A percentile compares a stretch with the other conserved stretches of the same genome.
phyloP scores from a whole-genome alignment of 805 yeast species.

The Ogataea pilisensis region DNA sequence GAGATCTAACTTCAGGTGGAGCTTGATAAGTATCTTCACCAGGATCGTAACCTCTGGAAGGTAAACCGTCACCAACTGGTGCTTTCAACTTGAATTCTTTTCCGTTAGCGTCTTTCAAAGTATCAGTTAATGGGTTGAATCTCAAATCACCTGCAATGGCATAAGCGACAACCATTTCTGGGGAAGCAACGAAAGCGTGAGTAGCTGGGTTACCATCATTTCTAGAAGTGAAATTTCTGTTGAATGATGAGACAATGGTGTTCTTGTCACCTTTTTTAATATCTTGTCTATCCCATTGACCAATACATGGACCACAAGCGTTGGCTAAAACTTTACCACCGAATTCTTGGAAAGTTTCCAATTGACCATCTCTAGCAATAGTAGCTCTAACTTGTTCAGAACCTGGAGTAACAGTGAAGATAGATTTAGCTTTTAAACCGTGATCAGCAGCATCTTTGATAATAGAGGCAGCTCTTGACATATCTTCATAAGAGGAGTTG shows the following conservation, averaged over 20 bases:
- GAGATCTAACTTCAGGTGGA: conserved; percentile 83
- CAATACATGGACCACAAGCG: conserved; percentile 99
- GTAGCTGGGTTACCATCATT: conserved; percentile 98
- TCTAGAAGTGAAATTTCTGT: conserved; percentile 96
- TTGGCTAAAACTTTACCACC: conserved; percentile 94
- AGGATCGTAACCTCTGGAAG: conserved; percentile 58
- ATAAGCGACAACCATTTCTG: conserved; percentile 96
- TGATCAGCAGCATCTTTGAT: conserved; percentile 81
- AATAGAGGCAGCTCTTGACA: conserved; percentile 92
- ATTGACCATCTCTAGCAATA: conserved; percentile 89
- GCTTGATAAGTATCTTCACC: conserved; percentile 91
- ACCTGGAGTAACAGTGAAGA: conserved; percentile 96
- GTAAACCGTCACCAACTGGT: conserved; percentile 82
- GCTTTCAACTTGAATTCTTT: conserved; percentile 71
- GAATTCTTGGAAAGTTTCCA: conserved; percentile 71
- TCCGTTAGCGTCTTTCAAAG: conserved; percentile 69
- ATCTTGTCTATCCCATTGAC: conserved; percentile 97
- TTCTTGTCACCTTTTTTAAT: conserved; percentile 60
- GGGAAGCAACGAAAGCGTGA: conserved; percentile 97
- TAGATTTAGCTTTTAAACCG: conserved; percentile 86
- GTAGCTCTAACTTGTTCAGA: conserved; percentile 98
- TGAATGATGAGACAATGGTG: conserved; percentile 94
- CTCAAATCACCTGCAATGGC: conserved; percentile 90
- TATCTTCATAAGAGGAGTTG: conserved; percentile 96
- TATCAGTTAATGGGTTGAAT: conserved; percentile 87